Evolutionary conservation across 2,329 filamentous ascomycete genomes (phyloP), one percentile per base, ranked within the genome.

Genomic region (Nakataea oryzae): DNA sequence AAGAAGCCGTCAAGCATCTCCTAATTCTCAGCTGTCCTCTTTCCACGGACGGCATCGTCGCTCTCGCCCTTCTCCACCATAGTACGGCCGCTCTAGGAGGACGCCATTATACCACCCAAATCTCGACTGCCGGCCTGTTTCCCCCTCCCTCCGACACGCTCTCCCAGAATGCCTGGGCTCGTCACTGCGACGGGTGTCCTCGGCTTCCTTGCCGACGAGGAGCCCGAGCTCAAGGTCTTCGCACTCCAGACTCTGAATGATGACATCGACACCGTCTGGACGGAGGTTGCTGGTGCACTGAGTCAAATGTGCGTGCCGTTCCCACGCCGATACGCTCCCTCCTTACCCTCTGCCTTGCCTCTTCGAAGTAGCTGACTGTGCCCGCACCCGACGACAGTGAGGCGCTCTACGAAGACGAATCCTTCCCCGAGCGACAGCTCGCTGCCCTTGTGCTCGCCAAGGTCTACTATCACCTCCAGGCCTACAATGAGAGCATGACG

Each of bases 401-500:
- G 84, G 91, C 91, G 62, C 86, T 99, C 60, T 99, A 96, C 77
- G 95, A 99, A 82, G 93, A 99, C 78, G 91, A 96, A 70, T 84
- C 85, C 64, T 99, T 99, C 72, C 90, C 93, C 59, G 90, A 99
- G 75, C 91, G 93, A 71, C 90, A 95, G 74, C 87, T 99, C 62
- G 95, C 95, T 62, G 95, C 95, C 61, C 83, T 99, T 59, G 92
- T 99, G 62, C 89, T 96, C 56, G 90, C 95, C 69, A 99, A 99
- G 82, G 92, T 97, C 68, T 99, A 97, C 80, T 99, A 97, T 74
- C 95, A 99, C 74, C 86, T 99, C 61, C 92, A 97, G 77, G 95
- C 95, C 74, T 99, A 99, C 80, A 95, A 97, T 74, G 95, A 99
- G 79, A 97, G 93, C 76, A 97, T 99, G 93, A 90, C 91, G 61